Conservation (phyloP, 2,329 filamentous ascomycete genomes). For the Conoideocrella luteorostrata region DNA sequence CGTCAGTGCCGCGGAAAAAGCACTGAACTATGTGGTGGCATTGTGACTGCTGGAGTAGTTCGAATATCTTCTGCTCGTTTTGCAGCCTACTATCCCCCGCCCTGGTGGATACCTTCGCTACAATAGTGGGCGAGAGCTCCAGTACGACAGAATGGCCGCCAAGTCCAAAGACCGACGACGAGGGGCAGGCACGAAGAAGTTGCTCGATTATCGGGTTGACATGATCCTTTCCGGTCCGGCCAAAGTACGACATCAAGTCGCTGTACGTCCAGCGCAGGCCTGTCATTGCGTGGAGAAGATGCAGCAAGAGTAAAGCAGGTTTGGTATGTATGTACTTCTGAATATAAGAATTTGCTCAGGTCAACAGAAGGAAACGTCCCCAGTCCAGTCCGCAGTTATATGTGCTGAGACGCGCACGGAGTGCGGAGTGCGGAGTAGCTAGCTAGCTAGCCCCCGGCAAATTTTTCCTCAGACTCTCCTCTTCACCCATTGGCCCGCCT, state of each 20-base stretch:
- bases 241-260: not conserved
- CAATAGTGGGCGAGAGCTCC: constrained; percentile 11
- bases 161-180: constrained; percentile 11
- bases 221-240: not conserved
- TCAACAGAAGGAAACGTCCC: too few species aligned
- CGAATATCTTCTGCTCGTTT: constrained; percentile 13
- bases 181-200: constrained; percentile 9
- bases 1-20: constrained; percentile 8
- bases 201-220: constrained; percentile 12
- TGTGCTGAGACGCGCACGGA: too few species aligned
- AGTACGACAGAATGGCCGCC: constrained; percentile 15
- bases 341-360: not conserved
- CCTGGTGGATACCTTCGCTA: constrained; percentile 13
- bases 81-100: constrained; percentile 11
- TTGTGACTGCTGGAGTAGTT: constrained; percentile 8
- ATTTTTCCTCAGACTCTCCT: not conserved
- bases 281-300: not conserved
- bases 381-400: too few species aligned
- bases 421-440: too few species aligned
- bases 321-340: not conserved
- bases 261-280: not conserved
- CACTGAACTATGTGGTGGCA: constrained; percentile 11
- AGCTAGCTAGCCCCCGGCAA: too few species aligned
- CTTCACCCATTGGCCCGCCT: not conserved
- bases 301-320: not conserved